Evolutionary conservation across 352 stramenopile species (phyloP), one percentile per base, ranked within the genome.

Genomic region (Thalassiosira livingstoniorum): DNA sequence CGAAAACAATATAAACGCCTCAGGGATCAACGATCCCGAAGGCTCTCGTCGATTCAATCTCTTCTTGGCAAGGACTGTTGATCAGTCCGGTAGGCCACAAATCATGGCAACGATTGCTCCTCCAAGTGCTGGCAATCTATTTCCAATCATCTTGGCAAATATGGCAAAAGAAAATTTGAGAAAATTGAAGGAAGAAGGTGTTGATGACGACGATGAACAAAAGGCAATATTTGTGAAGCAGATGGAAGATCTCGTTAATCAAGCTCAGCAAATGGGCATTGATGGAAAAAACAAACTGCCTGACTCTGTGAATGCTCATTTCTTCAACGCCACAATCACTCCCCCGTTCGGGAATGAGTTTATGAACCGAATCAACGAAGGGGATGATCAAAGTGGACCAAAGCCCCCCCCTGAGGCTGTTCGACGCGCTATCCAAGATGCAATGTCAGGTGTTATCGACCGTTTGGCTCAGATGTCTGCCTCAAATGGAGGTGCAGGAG

Each of bases 1-100:
- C 37, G 64, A 70, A 11, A 80, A 93, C 63, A 92, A 95, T 53
- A 84, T 89, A 42, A 93, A 94, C 67, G 89, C 90, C 58, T 93
- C 89, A 11, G 91, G 91, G 4, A 67, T 91, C 54, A 92, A 94
- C 71, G 91, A 95, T 83, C 91, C 91, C 31, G 86, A 91, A 51
- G 91, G 91, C 23, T 94, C 88, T 1, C 75, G 85, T 15, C 69
- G 91, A 29, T 95, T 95, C 85, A 95, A 95, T 75, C 92, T 95
- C 76, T 95, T 95, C 70, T 67, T 95, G 37, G 84, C 91, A 7
- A 75, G 91, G 23, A 91, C 87, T 25, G 75, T 92, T 11, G 86
- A 93, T 67, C 51, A 65, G 2, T 74, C 79, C 69, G 88, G 88
- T 5, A 88, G 84, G 34, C 88, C 89, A 35, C 90, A 91, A 61